Evolutionary conservation across 257 asterid genomes (phyloP), one percentile per base, ranked within the genome.

Genomic region (Scutellaria galericulata): DNA sequence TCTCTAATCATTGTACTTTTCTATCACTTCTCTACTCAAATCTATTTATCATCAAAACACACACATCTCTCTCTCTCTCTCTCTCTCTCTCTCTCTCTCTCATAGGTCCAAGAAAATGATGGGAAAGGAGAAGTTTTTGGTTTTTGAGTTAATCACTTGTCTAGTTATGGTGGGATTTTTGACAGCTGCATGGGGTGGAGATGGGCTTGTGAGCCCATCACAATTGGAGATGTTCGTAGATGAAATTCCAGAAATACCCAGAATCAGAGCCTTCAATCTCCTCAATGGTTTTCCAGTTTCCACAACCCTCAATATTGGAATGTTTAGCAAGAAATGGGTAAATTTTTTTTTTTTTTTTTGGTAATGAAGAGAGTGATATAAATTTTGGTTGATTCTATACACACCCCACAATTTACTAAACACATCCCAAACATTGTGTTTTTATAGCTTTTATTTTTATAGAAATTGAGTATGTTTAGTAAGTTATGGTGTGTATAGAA

Each of bases 241-340:
- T 72, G 68, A 86, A 44, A 79, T 93, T 40, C 85, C 85, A 12
- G 88, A 90, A 12, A 87, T 93, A 85, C 97, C 97, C 64, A 82
- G 81, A 76, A 74, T 93, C 81, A 85, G 83, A 70, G 96, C 86
- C 2, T 90, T 69, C 70, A 70, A 80, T 60, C 66, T 80, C 8
- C 64, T 71, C 68, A 56, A 82, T 72, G 90, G 83, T 2, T 46
- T 51, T 20, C 74, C 77, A 12, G 78, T 74, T 10, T 71, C 93
- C 0, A 88, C 78, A 14, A 75, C 74, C 0, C 86, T 93, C 71
- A 31, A 46, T 7, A 86, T 93, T 46, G 93, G 92, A 80, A 93
- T 93, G 98, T 93, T 77, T 77, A 68, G 39, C 82, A 93, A 87
- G 71, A 91, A 87, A 75, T 93, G 96, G 98, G 98, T 93, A 75